Percentiles rank a stretch among this genome's conserved stretches.
phyloP scores from a whole-genome alignment of 140 eudicot genomes.

The Bidens hawaiensis region DNA sequence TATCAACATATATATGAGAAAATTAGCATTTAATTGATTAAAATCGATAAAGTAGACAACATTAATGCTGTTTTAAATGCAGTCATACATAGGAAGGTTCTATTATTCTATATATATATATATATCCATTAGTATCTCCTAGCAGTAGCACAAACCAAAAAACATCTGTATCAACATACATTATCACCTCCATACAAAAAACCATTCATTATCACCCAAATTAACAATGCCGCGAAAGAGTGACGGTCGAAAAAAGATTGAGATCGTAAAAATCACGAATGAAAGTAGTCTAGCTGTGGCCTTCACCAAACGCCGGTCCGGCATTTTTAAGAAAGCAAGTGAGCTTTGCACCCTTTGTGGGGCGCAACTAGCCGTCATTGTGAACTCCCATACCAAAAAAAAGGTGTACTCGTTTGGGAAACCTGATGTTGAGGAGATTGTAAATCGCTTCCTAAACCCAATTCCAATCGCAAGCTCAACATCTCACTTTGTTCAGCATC shows the following conservation, averaged over 20 bases:
- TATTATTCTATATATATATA: too few relatives aligned
- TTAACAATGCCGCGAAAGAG: background rate
- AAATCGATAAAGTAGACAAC: background rate
- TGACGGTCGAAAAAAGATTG: conserved; percentile 8
- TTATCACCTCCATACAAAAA: too few relatives aligned
- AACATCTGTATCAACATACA: too few relatives aligned
- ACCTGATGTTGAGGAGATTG: conserved; percentile 20
- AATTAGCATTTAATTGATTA: background rate
- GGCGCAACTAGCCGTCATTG: conserved; percentile 35
- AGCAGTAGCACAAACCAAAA: too few relatives aligned
- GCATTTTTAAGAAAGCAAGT: conserved; percentile 65
- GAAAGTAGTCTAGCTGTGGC: background rate
- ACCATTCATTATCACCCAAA: background rate
- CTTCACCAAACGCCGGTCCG: conserved; percentile 49
- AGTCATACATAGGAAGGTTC: background rate
- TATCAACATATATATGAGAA: conserved; percentile 1
- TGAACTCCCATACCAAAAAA: conserved; percentile 31
- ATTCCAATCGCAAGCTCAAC: too few relatives aligned
- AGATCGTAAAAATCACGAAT: background rate
- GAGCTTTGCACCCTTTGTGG: conserved; percentile 62
- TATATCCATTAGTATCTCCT: background rate
- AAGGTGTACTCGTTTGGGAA: conserved; percentile 35
- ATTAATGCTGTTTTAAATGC: conserved; percentile 8
- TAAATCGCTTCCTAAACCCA: conserved; percentile 23
- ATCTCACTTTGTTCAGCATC: too few relatives aligned